These are phyloP conservation scores for Carnegiea gigantea DNA, from an alignment of 179 eudicot species.

Conservation along the genomic window DNA sequence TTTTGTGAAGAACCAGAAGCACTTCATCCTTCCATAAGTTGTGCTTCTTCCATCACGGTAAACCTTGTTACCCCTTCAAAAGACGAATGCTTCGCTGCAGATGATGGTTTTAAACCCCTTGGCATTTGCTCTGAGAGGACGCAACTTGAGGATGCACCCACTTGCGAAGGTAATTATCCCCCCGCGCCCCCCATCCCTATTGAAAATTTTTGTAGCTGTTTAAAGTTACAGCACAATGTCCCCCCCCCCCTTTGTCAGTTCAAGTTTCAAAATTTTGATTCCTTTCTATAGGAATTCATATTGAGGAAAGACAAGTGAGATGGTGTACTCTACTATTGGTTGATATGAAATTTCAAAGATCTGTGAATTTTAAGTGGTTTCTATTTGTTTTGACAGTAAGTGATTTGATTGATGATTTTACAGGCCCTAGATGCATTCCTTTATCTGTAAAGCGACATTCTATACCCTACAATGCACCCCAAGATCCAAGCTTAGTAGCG, in stretches of 20 bases:
- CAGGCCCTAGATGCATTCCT: slow-evolving; percentile 19
- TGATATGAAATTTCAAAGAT: neutral
- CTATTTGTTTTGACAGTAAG: slow-evolving; percentile 23
- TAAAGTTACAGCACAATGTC: neutral
- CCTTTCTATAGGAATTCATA: neutral
- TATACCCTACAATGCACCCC: slow-evolving; percentile 15
- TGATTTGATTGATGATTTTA: slow-evolving; percentile 20
- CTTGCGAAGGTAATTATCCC: slow-evolving; percentile 34
- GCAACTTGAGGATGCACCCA: slow-evolving; percentile 22
- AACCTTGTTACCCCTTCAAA: slow-evolving; percentile 13
- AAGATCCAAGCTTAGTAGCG: slow-evolving; percentile 21
- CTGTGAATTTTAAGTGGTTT: slow-evolving; percentile 3
- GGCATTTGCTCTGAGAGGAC: slow-evolving; percentile 29
- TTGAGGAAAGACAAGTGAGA: neutral
- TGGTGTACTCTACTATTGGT: neutral
- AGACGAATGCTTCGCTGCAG: slow-evolving; percentile 22
- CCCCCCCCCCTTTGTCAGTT: too few relatives aligned
- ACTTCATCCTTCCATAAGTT: slow-evolving; percentile 29
- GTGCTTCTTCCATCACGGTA: slow-evolving; percentile 18
- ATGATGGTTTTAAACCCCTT: slow-evolving; percentile 18
- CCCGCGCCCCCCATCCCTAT: too few relatives aligned
- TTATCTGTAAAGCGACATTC: slow-evolving; percentile 27
- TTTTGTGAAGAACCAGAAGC: slow-evolving; percentile 19
- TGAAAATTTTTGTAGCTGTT: neutral
- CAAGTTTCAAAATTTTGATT: neutral